Base-by-base conservation (phyloP, 1,284 basidiomycete species). In the Ceratobasidium sp. region DNA sequence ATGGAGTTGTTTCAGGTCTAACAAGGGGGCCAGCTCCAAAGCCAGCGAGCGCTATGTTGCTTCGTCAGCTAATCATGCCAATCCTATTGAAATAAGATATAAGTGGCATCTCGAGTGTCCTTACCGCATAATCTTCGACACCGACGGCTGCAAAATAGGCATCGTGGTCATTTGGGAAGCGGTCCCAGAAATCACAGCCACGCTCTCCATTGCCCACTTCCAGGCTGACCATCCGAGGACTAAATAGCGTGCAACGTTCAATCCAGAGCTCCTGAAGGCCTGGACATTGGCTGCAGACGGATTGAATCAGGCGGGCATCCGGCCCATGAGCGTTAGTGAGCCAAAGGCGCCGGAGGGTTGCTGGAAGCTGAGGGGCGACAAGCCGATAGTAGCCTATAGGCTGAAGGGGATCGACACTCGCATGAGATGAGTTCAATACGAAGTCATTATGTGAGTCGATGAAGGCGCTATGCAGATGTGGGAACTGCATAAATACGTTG, bases 361-460 rank as follows among this genome's bases (percentile, higher is more conserved):
- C 13, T 20, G 71, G 71, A 23, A 74, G 59, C 44, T 54, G 33
- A 20, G 71, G 71, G 17, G 61, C 71, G 15, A 74, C 71, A 15
- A 74, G 71, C 26, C 71, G 71, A 42, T 74, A 74, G 23, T 65
- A 59, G 4, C 71, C 71, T 10, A 74, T 54, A 12, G 71, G 44
- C 28, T 54, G 44, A 28, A n/a, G 23, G 3, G 13, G 9, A 42
- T 48, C 20, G 40, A 23, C 17, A 12, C 15, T n/a, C 17, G 40
- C 40, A 26, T 23, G 28, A 40, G 62, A 28, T 2, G 20, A 13
- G 20, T 67, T 48, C 7, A 67, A 26, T 17, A 74, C 48, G 33
- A 74, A 74, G 38, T 74, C 71, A 20, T 74, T 64, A 28, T 74
- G 71, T 13, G 71, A 62, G 46, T 74, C 71, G 54, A 74, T 65